These are phyloP conservation scores for Pyrenophora graminea DNA, from an alignment of 2,329 filamentous ascomycete genomes.

Conservation along the genomic window DNA sequence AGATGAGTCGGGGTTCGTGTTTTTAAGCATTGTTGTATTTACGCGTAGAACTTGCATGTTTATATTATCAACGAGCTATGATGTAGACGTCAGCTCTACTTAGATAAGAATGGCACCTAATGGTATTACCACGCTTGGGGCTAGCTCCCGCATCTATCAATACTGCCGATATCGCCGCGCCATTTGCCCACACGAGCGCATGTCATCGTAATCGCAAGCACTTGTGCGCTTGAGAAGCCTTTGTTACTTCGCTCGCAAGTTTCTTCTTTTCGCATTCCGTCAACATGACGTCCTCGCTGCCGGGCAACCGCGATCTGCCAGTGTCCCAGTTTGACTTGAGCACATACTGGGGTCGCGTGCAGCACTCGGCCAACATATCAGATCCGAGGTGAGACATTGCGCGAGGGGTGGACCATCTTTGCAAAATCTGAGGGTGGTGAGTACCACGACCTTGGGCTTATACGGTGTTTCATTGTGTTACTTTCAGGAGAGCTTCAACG, in stretches of 20 bases:
- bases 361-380: conserved; percentile 84
- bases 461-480: conserved; percentile 2
- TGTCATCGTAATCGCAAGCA: not conserved
- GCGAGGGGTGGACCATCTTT: conserved; percentile 17
- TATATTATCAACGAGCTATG: not conserved
- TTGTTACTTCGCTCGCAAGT: conserved; percentile 4
- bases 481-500: not conserved
- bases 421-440: conserved; percentile 41
- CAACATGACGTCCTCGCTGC: conserved; percentile 64
- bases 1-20: conserved; percentile 4
- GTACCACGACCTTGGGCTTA: conserved; percentile 40
- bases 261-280: not conserved
- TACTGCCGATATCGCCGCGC: conserved; percentile 22
- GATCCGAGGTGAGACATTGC: conserved; percentile 82
- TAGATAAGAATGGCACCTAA: not conserved
- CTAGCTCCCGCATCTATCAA: conserved; percentile 18
- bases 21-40: conserved; percentile 9
- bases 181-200: conserved; percentile 15
- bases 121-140: conserved; percentile 13
- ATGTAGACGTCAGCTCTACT: not conserved
- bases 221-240: conserved; percentile 4
- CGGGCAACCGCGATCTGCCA: conserved; percentile 78
- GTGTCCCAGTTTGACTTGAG: conserved; percentile 88
- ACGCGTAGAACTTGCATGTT: not conserved
- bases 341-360: conserved; percentile 94